Evolutionary conservation across 331 rosid species (phyloP).

Genomic region (Prunus yedoensis): DNA sequence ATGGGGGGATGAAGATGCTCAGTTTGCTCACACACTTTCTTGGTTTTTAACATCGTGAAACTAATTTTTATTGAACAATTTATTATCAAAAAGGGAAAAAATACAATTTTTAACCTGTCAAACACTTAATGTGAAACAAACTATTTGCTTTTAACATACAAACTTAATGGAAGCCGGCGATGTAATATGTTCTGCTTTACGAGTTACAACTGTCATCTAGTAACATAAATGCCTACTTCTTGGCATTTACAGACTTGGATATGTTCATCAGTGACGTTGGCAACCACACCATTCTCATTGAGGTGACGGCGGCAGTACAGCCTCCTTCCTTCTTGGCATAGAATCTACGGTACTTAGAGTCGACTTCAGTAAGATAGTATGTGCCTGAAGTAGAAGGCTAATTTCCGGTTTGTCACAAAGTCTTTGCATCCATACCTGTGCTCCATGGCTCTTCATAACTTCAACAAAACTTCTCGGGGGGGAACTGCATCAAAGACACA

Average conservation of each 20-base stretch:
- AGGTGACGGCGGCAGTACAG: conserved; percentile 12
- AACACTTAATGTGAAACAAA: conserved; percentile 23
- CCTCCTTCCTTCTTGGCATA: conserved; percentile 51
- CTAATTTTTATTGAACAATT: conserved; percentile 14
- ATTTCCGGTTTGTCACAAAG: conserved; percentile 80
- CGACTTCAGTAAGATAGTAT: conserved; percentile 95
- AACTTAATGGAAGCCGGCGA: conserved; percentile 17
- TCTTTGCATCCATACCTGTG: conserved; percentile 94
- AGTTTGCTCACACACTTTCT: neutral
- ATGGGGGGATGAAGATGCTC: neutral
- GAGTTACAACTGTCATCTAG: conserved; percentile 16
- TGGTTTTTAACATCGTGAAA: conserved; percentile 1
- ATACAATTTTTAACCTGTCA: neutral
- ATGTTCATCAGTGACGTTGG: conserved; percentile 57
- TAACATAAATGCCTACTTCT: conserved; percentile 17
- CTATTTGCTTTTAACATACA: conserved; percentile 28
- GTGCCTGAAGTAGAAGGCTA: conserved; percentile 79
- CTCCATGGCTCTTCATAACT: conserved; percentile 89
- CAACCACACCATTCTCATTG: conserved; percentile 37
- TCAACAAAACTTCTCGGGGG: conserved; percentile 80
- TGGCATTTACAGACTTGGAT: conserved; percentile 6
- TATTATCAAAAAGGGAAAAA: conserved; percentile 18
- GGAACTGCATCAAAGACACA: conserved; percentile 48
- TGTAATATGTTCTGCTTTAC: conserved; percentile 3
- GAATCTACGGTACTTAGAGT: conserved; percentile 84